Base-by-base conservation (phyloP, 805 yeast species). In the Lipomyces yamanashiensis region DNA sequence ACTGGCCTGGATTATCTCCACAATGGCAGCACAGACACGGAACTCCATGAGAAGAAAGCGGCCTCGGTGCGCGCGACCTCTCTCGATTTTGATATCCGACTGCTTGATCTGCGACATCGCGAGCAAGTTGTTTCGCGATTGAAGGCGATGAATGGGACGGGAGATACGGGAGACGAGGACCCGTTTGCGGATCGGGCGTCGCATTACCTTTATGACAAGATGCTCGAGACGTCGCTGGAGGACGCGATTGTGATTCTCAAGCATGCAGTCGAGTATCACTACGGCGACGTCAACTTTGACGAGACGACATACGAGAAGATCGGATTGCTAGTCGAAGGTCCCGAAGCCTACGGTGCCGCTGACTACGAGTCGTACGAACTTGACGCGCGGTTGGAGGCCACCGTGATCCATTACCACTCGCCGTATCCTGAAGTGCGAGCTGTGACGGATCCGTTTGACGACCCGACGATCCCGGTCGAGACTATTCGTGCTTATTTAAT, bases 361-460 rank as follows among this genome's bases (percentile, higher is more conserved):
- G 64, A 61, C 23, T 1, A 13, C 13, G 60, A 61, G 23, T 36
- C 60, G n/a, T 60, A 60, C 43, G 59, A 54, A 23, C 59, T 60
- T n/a, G 63, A 60, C 44, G 34, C 50, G 5, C 41, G 59, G 6
- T 39, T 60, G 15, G 81, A 81, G 61, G 84, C 84, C 5, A 79
- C 77, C 43, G 70, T 82, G 48, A 76, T 74, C 40, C 54, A 63
- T 45, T 72, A 71, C 67, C 81, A 80, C 70, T 83, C 87, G 0
- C 86, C 86, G 2, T 84, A 84, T 64, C 85, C 87, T 5, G 87
- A 85, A 70, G 85, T 85, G 12, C 74, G 88, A 47, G 82, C 87
- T 15, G 82, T 85, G 23, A 80, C 84, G 9, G 83, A 80, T 36
- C 81, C 85, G 2, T 76, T 70, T 50, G 87, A 84, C 69, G 86